A percentile compares a stretch with the other conserved stretches of the same genome.
phyloP scores from a whole-genome alignment of 2,329 filamentous ascomycete genomes.

The Aspergillus texensis region DNA sequence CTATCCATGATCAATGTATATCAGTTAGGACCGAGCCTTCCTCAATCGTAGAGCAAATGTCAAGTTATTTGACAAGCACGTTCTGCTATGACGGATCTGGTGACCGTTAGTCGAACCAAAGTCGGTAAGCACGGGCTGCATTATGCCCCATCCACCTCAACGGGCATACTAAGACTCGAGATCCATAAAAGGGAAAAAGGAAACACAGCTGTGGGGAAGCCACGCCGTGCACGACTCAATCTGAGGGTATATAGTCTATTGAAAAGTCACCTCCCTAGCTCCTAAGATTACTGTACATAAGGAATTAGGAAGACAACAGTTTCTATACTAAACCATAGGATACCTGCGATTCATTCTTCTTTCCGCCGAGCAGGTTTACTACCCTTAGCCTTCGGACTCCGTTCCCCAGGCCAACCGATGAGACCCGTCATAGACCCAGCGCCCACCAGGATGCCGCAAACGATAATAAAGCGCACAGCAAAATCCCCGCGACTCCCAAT shows the following conservation, averaged over 20 bases:
- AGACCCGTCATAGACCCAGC: conserved; percentile 34
- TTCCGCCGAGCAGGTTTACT: conserved; percentile 6
- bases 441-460: conserved; percentile 41
- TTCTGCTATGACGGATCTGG: neutral
- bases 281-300: neutral
- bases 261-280: too few relatives aligned
- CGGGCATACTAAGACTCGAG: too few relatives aligned
- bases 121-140: neutral
- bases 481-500: conserved; percentile 30
- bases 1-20: conserved; percentile 35
- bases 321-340: neutral
- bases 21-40: conserved; percentile 34
- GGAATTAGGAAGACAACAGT: neutral
- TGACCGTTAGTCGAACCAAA: neutral
- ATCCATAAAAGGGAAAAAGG: neutral
- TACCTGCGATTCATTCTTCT: conserved; percentile 1
- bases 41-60: conserved; percentile 13
- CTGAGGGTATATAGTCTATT: neutral
- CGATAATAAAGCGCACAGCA: conserved; percentile 40
- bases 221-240: neutral
- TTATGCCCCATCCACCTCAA: neutral
- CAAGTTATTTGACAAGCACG: neutral
- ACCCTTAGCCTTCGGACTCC: neutral
- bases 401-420: conserved; percentile 17
- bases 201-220: neutral